Conservation (phyloP, 768 basidiomycete species). For the Serpula lacrymans region DNA sequence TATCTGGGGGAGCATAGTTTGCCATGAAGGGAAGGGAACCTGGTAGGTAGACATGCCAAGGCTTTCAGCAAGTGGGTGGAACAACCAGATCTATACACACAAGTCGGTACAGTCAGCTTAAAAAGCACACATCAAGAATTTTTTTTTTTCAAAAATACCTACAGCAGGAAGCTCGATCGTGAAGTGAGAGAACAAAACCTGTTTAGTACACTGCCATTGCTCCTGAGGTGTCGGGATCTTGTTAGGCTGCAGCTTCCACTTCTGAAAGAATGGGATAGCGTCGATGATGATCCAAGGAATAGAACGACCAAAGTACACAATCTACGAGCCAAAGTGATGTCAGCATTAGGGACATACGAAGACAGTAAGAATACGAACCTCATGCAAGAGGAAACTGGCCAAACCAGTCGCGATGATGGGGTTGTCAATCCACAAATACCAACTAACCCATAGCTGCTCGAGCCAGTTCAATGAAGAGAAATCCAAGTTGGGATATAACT, state of each 20-base stretch:
- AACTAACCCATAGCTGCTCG: slow-evolving; percentile 80
- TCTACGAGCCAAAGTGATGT: slow-evolving; percentile 35
- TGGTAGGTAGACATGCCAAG: slow-evolving; percentile 92
- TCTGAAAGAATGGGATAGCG: slow-evolving; percentile 86
- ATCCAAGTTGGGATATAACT: slow-evolving; percentile 58
- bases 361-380: slow-evolving; percentile 47
- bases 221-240: slow-evolving; percentile 79
- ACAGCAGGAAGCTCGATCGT: slow-evolving; percentile 91
- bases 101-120: no score
- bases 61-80: slow-evolving; percentile 84
- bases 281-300: slow-evolving; percentile 97
- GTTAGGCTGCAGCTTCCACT: slow-evolving; percentile 89
- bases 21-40: slow-evolving; percentile 81
- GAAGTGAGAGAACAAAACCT: slow-evolving; percentile 92
- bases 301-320: slow-evolving; percentile 95
- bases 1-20: slow-evolving; percentile 71
- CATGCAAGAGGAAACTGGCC: slow-evolving; percentile 90
- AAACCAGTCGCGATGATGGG: slow-evolving; percentile 91
- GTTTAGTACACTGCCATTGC: slow-evolving; percentile 96
- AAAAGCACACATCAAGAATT: no score
- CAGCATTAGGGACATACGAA: neutral
- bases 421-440: slow-evolving; percentile 86
- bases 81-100: slow-evolving; percentile 70
- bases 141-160: slow-evolving; percentile 24
- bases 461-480: slow-evolving; percentile 60